Evolutionary conservation across 768 basidiomycete genomes (phyloP).

Genomic region (Strobilomyces confusus): DNA sequence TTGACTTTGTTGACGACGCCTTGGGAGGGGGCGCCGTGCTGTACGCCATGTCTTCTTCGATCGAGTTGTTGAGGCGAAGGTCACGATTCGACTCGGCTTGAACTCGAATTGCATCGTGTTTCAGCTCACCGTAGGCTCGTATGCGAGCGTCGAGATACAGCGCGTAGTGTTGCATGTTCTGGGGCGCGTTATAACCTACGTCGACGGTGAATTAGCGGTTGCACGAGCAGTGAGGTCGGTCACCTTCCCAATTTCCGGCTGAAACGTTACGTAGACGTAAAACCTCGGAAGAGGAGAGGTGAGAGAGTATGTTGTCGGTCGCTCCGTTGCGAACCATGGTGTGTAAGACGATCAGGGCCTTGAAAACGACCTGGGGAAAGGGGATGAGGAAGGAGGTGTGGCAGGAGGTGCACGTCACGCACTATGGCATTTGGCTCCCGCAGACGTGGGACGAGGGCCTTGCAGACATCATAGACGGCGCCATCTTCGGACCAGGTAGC

Average conservation of each 20-base stretch:
- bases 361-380: constrained; percentile 82
- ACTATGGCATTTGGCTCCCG: constrained; percentile 91
- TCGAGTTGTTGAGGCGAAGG: constrained; percentile 56
- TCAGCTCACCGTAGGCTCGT: constrained; percentile 81
- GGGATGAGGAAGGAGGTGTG: neutral
- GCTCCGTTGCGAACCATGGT: constrained; percentile 96
- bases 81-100: constrained; percentile 93
- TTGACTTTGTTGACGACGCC: constrained; percentile 30
- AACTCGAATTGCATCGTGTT: constrained; percentile 91
- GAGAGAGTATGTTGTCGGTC: constrained; percentile 85
- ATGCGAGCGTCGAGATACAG: constrained; percentile 87
- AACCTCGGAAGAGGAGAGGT: constrained; percentile 80
- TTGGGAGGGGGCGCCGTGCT: constrained; percentile 25
- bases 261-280: constrained; percentile 77
- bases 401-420: constrained; percentile 28
- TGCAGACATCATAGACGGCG: constrained; percentile 88
- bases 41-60: constrained; percentile 54
- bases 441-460: constrained; percentile 77
- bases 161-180: constrained; percentile 86
- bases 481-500: constrained; percentile 98
- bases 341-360: constrained; percentile 91
- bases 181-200: constrained; percentile 78
- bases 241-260: constrained; percentile 86
- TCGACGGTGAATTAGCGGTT: neutral
- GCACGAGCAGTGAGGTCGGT: constrained; percentile 9